Percentiles rank a stretch among this genome's conserved stretches.
phyloP scores from a whole-genome alignment of 768 basidiomycete genomes.

The Leccinellum luteum region DNA sequence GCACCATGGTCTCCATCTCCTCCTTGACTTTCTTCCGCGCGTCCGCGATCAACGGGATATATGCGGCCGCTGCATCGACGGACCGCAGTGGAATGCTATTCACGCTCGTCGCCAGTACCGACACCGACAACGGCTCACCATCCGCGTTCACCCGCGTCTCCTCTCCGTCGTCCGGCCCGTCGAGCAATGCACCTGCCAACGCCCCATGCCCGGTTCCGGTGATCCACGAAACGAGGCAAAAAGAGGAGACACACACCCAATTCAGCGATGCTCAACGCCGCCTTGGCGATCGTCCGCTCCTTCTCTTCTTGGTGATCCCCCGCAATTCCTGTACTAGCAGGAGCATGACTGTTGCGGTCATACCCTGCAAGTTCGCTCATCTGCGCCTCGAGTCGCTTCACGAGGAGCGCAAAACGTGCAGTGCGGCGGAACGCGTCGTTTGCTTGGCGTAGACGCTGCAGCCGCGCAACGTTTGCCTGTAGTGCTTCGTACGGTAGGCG shows the following conservation, averaged over 20 bases:
- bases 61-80: slow-evolving; percentile 65
- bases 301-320: slow-evolving; percentile 67
- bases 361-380: slow-evolving; percentile 63
- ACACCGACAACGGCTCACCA: slow-evolving; percentile 3
- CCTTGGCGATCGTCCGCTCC: slow-evolving; percentile 87
- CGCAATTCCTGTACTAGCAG: not conserved
- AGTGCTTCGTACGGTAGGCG: slow-evolving; percentile 79
- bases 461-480: slow-evolving; percentile 62
- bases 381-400: slow-evolving; percentile 79
- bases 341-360: not conserved
- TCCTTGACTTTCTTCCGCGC: slow-evolving; percentile 66
- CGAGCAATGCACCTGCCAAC: slow-evolving; percentile 48
- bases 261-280: slow-evolving; percentile 92
- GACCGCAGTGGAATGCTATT: slow-evolving; percentile 61
- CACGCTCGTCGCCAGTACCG: slow-evolving; percentile 13
- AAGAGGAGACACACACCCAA: slow-evolving; percentile 53
- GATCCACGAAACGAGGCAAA: not conserved
- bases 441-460: slow-evolving; percentile 79
- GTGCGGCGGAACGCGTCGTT: slow-evolving; percentile 82
- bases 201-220: not conserved
- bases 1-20: slow-evolving; percentile 92
- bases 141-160: not conserved
- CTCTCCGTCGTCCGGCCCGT: slow-evolving; percentile 32
- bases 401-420: slow-evolving; percentile 80
- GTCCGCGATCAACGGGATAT: slow-evolving; percentile 70